Evolutionary conservation across 768 basidiomycete species (phyloP).

Genomic region (Clavulina sp.): DNA sequence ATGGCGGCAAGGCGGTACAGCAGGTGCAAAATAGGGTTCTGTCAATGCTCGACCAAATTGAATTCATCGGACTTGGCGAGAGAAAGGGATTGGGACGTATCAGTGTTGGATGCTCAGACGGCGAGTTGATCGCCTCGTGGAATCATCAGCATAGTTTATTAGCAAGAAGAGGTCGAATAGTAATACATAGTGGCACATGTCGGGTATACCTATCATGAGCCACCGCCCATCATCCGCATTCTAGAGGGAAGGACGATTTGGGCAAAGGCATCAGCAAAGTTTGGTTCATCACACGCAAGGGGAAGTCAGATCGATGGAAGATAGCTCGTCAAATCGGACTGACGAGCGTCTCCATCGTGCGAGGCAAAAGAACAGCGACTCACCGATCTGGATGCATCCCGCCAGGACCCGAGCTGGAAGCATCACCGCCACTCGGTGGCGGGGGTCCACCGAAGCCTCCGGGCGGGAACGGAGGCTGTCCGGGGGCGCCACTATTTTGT

Average conservation of each 20-base stretch:
- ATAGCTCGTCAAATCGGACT: neutral
- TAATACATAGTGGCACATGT: too few species aligned
- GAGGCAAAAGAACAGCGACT: neutral
- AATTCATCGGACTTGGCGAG: too few species aligned
- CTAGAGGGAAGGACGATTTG: neutral
- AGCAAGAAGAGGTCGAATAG: too few species aligned
- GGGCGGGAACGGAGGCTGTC: constrained; percentile 4
- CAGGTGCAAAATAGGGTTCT: too few species aligned
- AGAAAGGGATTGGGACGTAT: too few species aligned
- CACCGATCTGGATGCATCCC: constrained; percentile 1
- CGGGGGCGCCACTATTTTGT: constrained; percentile 23
- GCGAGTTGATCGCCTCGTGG: too few species aligned
- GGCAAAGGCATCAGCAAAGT: neutral
- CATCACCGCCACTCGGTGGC: constrained; percentile 18
- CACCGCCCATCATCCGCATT: neutral
- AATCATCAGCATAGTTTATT: too few species aligned
- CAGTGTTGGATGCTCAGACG: too few species aligned
- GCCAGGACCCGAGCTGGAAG: neutral
- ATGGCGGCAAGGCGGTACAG: too few species aligned
- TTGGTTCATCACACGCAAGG: neutral
- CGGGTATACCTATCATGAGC: too few species aligned
- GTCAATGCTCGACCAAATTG: too few species aligned
- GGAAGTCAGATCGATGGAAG: neutral
- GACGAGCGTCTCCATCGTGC: neutral
- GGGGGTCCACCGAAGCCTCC: constrained; percentile 15